Base-by-base conservation (phyloP, 2,329 filamentous ascomycete species). In the Huntiella decipiens region DNA sequence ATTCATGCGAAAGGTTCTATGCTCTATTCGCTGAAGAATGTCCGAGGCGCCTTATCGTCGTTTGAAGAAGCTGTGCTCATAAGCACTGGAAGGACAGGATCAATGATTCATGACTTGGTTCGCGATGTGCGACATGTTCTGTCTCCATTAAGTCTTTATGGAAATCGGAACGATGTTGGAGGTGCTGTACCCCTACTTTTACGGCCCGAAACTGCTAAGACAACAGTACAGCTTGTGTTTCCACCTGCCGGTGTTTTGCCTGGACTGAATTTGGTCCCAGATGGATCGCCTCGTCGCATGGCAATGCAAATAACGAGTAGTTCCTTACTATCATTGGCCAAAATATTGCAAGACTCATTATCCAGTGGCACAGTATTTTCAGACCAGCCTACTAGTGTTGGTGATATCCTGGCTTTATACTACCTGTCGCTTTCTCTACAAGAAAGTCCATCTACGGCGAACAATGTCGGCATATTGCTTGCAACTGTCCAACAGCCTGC, bases 1-100 rank as follows among this genome's bases (percentile, higher is more conserved):
- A 77, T 96, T 36, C 91, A 98, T 61, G 87, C 88, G 15, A 98
- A 96, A 61, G 91, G 88, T n/a, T 96, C 96, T 52, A 92, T 96
- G 80, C 69, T 96, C 1, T 98, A 98, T 61, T 77, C 83, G 19
- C 65, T 92, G 28, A 88, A 88, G 39, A 80, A 95, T 53, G 82
- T 91, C 52, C 67, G 71, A 35, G 74, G 71, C 36, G 91, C 91
- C 37, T 86, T 88, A 1, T 74, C 77, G 54, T 85, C 91, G 3
- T 98, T 98, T 54, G 91, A 98, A 59, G 86, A 95, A 59, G 88
- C 87, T 0, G 85, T 98, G 3, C 63, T 95, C 45, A 88, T 98
- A 51, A 87, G 85, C 48, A 73, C 82, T 22, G 87, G 86, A 1
- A 73, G 77, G 51, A 68, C 71, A 40, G 71, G 79, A 4, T 68